Evolutionary conservation across 1,139 yeast species (phyloP).

Genomic region (Yamadazyma diospyri): DNA sequence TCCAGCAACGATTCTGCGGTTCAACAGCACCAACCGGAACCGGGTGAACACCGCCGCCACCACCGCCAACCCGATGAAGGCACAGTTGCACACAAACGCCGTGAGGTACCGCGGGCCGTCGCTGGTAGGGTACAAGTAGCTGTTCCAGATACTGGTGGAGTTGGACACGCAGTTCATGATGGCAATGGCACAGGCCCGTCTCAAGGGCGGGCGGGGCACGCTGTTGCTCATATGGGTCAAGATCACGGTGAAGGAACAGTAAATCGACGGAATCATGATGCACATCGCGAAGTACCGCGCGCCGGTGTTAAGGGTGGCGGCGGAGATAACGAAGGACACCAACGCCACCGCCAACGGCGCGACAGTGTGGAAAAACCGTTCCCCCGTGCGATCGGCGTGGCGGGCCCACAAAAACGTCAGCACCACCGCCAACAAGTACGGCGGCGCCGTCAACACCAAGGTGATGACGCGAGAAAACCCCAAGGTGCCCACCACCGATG

Average conservation of each 20-base stretch:
- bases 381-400: conserved; percentile 57
- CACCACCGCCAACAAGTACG: conserved; percentile 53
- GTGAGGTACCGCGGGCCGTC: conserved; percentile 42
- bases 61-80: conserved; percentile 39
- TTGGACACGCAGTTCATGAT: conserved; percentile 51
- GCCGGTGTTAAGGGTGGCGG: conserved; percentile 52
- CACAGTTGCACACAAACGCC: conserved; percentile 50
- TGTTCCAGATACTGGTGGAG: conserved; percentile 53
- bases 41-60: conserved; percentile 37
- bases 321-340: conserved; percentile 51
- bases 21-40: conserved; percentile 34
- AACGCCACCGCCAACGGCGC: conserved; percentile 44
- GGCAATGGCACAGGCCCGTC: conserved; percentile 52
- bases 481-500: conserved; percentile 55
- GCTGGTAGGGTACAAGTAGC: conserved; percentile 43
- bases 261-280: conserved; percentile 55
- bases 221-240: conserved; percentile 57
- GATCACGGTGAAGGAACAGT: conserved; percentile 53
- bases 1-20: conserved; percentile 42
- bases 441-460: conserved; percentile 57
- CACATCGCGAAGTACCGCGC: conserved; percentile 63
- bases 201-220: conserved; percentile 50
- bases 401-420: conserved; percentile 52
- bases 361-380: conserved; percentile 51
- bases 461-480: conserved; percentile 48